Evolutionary conservation across 192 early-diverging fungal species (phyloP).

Genomic region (Backusella parvicylindrica): DNA sequence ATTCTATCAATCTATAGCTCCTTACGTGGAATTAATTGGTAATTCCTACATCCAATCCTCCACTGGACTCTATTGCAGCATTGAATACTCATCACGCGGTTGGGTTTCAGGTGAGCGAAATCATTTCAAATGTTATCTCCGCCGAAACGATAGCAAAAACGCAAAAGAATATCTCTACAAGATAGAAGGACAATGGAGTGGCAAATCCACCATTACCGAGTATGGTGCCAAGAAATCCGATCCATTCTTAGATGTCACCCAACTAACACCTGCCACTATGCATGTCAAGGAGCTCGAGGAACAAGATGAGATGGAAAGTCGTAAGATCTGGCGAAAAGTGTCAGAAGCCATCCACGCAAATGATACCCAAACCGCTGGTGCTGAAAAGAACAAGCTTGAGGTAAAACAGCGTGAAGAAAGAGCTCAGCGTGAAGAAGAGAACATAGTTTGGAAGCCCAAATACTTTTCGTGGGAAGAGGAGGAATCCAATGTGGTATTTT

Average conservation of each 20-base stretch:
- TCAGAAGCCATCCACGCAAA: conserved; percentile 58
- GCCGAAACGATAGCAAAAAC: conserved; percentile 19
- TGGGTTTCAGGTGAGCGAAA: conserved; percentile 77
- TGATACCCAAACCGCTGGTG: conserved; percentile 59
- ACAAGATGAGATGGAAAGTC: conserved; percentile 61
- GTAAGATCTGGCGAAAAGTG: conserved; percentile 64
- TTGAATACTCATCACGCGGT: conserved; percentile 67
- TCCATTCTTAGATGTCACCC: conserved; percentile 57
- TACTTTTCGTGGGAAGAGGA: conserved; percentile 25
- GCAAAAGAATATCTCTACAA: conserved; percentile 32
- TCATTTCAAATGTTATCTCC: conserved; percentile 59
- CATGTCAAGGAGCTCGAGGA: conserved; percentile 52
- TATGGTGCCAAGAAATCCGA: conserved; percentile 43
- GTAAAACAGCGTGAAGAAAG: conserved; percentile 57
- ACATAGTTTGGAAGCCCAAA: conserved; percentile 20
- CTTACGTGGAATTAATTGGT: conserved; percentile 40
- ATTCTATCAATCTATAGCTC: conserved; percentile 2
- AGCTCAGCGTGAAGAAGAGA: conserved; percentile 50
- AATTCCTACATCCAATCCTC: conserved; percentile 60
- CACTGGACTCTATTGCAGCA: conserved; percentile 39
- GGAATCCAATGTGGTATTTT: conserved; percentile 7
- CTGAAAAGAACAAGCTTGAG: conserved; percentile 64
- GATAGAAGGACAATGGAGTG: conserved; percentile 61
- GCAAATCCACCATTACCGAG: conserved; percentile 52
- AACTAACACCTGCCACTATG: conserved; percentile 44